Base-by-base conservation (phyloP, 495 filamentous ascomycete genomes). In the Podospora comata region DNA sequence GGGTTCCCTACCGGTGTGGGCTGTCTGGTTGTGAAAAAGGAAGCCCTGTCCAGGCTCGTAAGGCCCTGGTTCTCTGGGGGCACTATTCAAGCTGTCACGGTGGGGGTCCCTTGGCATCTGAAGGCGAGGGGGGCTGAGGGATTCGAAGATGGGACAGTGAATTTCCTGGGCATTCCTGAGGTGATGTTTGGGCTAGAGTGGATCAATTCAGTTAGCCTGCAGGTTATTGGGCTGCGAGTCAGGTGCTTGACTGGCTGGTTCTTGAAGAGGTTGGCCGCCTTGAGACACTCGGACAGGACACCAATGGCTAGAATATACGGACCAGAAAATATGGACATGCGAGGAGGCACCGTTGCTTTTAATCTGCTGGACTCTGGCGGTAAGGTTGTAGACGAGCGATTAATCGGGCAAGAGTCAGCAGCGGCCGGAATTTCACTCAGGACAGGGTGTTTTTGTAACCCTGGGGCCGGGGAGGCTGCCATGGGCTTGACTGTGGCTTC, bases 61-160 rank as follows among this genome's bases (percentile, higher is more conserved):
- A 77, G 86, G 13, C 80, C 76, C n/a, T 89, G 85, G 77, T 90
- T 90, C 74, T 80, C 82, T 5, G 88, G 88, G 6, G 87, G 87
- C 0, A 87, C 87, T 0, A 82, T 89, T 11, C 82, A 86, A 81
- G 81, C 86, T 11, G 81, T 84, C 2, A 78, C 78, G 53, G 71
- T 82, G 4, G 74, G 78, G 0, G 75, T 81, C 15, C 76, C 76
- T 0, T 89, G 86, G 85, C 85, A 89, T 72, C 78, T 78, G 9
- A 80, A 75, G 69, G 86, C 72, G 2, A 13, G 28, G 0, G 86
- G 71, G 34, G 81, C 58, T 55, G 73, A 48, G 67, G 74, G 59
- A 63, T 88, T 89, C 2, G 88, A 90, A 69, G 88, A 90, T 70
- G 88, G 88, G 19, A 90, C 88, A 2, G 65, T 86, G 1, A 85